Base-by-base conservation (phyloP, 305 asterid species). In the Coffea humblotiana region DNA sequence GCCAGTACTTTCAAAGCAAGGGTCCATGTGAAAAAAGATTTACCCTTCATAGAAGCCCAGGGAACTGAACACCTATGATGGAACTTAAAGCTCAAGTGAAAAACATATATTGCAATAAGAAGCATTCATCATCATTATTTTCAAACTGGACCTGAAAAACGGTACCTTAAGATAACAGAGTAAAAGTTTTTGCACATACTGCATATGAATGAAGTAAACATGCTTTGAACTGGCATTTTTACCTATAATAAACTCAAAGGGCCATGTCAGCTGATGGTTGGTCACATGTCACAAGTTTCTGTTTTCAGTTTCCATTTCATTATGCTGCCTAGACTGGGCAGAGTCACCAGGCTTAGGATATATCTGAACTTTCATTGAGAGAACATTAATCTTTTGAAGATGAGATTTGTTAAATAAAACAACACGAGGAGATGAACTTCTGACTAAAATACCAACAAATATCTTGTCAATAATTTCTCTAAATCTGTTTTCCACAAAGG, bases 1-100 rank as follows among this genome's bases (percentile, higher is more conserved):
- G 27, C 68, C 27, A 43, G n/a, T 43, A 16, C 63, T 29, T 61
- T 43, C 72, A 40, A 58, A 64, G 61, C 4, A 43, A 45, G 43
- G 23, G 61, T n/a, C 43, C 52, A 75, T 56, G 69, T 37, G 10
- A 76, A 76, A 58, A 18, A 63, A 75, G n/a, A 60, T 60, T 19
- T 60, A 56, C 71, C 40, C 27, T 60, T 76, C 11, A 23, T n/a
- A 14, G 60, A 43, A 45, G 45, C 45, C 67, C 3, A 3, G 60
- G 71, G 60, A 64, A 60, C 21, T n/a, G 60, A 61, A 13, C 11
- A 4, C 16, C 71, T 1, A 54, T 18, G 45, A 74, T 35, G 40
- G 60, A 73, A 63, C 25, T 47, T 56, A 75, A 47, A 10, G 56
- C 78, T 40, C 10, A 5, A 8, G 27, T 8, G 7, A 23, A 54